Percentiles rank a stretch among this genome's conserved stretches.
Evolutionary conservation across 345 rosid genomes (phyloP).

Genomic region (Mangifera indica): DNA sequence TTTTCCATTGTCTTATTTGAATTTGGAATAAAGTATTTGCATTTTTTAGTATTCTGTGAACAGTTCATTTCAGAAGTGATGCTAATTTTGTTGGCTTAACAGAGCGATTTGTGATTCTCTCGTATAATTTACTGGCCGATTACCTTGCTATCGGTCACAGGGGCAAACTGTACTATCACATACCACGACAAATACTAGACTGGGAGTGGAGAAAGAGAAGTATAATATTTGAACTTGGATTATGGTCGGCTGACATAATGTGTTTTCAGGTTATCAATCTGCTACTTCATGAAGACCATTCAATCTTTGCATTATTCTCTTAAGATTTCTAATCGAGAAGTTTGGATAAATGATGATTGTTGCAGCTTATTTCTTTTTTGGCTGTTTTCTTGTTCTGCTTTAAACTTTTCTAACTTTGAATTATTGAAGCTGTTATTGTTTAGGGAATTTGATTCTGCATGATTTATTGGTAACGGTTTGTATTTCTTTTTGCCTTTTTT

Average conservation of each 20-base stretch:
- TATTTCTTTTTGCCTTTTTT: slow-evolving; percentile 11
- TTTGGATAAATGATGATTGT: too few relatives aligned
- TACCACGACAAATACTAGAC: slow-evolving; percentile 67
- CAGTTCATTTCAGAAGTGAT: neutral
- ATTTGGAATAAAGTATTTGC: neutral
- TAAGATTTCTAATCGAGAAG: too few relatives aligned
- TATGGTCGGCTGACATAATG: slow-evolving; percentile 94
- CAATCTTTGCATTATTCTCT: too few relatives aligned
- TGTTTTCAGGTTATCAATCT: slow-evolving; percentile 75
- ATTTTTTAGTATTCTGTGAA: neutral
- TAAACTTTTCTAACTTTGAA: neutral
- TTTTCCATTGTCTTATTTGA: neutral
- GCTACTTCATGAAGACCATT: neutral
- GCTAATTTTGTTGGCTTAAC: slow-evolving; percentile 23
- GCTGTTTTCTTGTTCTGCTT: neutral
- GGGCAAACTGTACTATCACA: slow-evolving; percentile 74
- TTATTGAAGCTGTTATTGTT: neutral
- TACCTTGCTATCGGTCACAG: slow-evolving; percentile 80
- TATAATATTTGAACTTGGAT: slow-evolving; percentile 74
- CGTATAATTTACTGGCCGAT: slow-evolving; percentile 91
- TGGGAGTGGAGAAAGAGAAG: slow-evolving; percentile 84
- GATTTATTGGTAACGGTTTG: neutral
- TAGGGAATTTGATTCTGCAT: neutral
- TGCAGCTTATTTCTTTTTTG: neutral
- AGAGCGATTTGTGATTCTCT: slow-evolving; percentile 73